Base-by-base conservation (phyloP, 805 yeast species). In the Hanseniaspora thailandica region DNA sequence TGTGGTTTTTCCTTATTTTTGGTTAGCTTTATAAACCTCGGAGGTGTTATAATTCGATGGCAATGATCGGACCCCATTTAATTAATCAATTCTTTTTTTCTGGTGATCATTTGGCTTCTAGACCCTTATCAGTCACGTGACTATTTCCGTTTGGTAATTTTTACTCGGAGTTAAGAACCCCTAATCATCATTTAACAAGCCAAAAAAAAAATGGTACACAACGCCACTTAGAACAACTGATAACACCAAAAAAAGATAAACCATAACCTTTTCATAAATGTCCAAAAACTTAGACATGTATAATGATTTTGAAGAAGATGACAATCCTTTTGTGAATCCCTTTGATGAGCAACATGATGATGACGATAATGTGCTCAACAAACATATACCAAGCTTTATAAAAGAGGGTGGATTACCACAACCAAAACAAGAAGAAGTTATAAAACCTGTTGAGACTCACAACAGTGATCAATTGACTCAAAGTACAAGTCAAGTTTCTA, bases 311-410 rank as follows among this genome's bases (percentile, higher is more conserved):
- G 54, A 51, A 5, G 54, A 51, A n/a, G 41, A 52, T 8, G 47
- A 77, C 64, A 79, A 79, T 57, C 84, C 84, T 2, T 80, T 80
- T 65, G 78, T 81, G 2, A 79, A 75, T 55, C 76, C 73, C 5
- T 58, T 56, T 9, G 55, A 60, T 2, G 36, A 33, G 10, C 34
- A 25, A 26, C 26, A 47, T 4, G 49, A 52, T 5, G 49, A 52
- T 46, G 47, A 45, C 4, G 45, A 55, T 23, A 43, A 55, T 26
- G 39, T 55, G 33, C 12, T 54, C 9, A 49, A 43, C n/a, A 33
- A 45, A 7, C 50, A 49, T 15, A 50, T 56, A 34, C 52, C 55
- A 17, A 38, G 47, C 4, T 55, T 38, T 15, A 44, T 33, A 12
- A 28, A 28, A n/a, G 47, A 28, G 25, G 45, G 34, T 19, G 47